These are phyloP conservation scores for Arxiozyma heterogenica DNA, from an alignment of 1,139 yeast species.

Conservation along the genomic window DNA sequence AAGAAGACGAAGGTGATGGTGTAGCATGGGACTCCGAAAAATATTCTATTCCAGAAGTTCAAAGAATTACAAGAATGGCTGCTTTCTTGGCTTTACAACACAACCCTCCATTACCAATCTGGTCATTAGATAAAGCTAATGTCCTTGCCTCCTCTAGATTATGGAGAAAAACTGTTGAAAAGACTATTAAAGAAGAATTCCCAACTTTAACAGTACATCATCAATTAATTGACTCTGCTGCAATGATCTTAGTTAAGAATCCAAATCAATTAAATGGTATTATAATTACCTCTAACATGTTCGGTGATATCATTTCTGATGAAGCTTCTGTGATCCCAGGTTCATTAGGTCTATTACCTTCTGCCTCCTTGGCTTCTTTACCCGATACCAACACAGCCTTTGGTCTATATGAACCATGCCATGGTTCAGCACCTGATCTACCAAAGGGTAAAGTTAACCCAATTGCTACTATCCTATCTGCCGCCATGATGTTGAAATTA, in stretches of 20 bases:
- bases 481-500: slow-evolving; percentile 93
- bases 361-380: slow-evolving; percentile 90
- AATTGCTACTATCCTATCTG: slow-evolving; percentile 85
- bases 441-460: slow-evolving; percentile 86
- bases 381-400: slow-evolving; percentile 92
- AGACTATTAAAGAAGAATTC: slow-evolving; percentile 75
- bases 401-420: slow-evolving; percentile 97
- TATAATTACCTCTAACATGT: slow-evolving; percentile 88
- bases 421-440: slow-evolving; percentile 96
- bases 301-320: slow-evolving; percentile 95
- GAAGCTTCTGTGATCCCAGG: slow-evolving; percentile 98
- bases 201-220: slow-evolving; percentile 80
- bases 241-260: slow-evolving; percentile 87
- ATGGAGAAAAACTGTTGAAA: slow-evolving; percentile 90
- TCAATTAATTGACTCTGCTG: slow-evolving; percentile 96
- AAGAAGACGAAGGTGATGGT: slow-evolving; percentile 79
- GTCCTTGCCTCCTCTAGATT: slow-evolving; percentile 92
- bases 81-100: slow-evolving; percentile 92
- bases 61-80: slow-evolving; percentile 95
- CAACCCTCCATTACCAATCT: slow-evolving; percentile 84
- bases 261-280: slow-evolving; percentile 90
- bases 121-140: slow-evolving; percentile 96
- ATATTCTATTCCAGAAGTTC: slow-evolving; percentile 82
- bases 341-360: slow-evolving; percentile 87
- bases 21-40: slow-evolving; percentile 91